Evolutionary conservation across 805 yeast species (phyloP).

Genomic region (Suhomyces canberraensis): DNA sequence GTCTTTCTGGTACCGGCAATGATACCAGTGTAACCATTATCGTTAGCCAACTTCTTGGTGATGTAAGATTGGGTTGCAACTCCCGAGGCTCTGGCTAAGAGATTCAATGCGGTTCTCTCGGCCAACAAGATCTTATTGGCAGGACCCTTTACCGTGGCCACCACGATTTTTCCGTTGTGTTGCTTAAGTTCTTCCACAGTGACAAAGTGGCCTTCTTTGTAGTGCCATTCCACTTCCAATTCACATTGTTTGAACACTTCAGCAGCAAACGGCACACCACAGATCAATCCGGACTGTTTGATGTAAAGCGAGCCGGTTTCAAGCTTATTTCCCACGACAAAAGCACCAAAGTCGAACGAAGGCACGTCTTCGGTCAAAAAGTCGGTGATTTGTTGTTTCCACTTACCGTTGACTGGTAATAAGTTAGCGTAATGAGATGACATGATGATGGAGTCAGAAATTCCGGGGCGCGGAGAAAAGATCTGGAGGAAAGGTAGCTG

Average conservation of each 20-base stretch:
- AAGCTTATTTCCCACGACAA: constrained; percentile 76
- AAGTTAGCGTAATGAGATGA: constrained; percentile 43
- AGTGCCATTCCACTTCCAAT: constrained; percentile 67
- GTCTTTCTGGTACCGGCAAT: constrained; percentile 97
- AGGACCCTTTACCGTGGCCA: constrained; percentile 77
- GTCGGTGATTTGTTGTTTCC: constrained; percentile 75
- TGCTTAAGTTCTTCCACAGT: constrained; percentile 40
- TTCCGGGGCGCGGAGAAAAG: constrained; percentile 1
- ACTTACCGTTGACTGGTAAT: constrained; percentile 71
- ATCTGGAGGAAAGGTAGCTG: background rate
- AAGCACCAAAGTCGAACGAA: constrained; percentile 91
- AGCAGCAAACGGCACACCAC: constrained; percentile 86
- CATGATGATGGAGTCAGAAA: too few relatives aligned
- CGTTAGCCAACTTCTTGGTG: constrained; percentile 59
- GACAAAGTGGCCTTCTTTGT: constrained; percentile 60
- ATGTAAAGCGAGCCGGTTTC: constrained; percentile 78
- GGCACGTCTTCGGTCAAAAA: constrained; percentile 91
- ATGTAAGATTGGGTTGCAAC: constrained; percentile 71
- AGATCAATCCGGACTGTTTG: constrained; percentile 74
- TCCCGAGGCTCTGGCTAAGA: constrained; percentile 81
- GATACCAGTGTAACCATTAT: constrained; percentile 69
- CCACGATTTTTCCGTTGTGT: constrained; percentile 56
- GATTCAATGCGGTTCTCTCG: constrained; percentile 82
- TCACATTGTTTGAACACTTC: constrained; percentile 81
- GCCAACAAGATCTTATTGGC: constrained; percentile 76